Base-by-base conservation (phyloP, 768 basidiomycete species). In the Dendrothele bispora region DNA sequence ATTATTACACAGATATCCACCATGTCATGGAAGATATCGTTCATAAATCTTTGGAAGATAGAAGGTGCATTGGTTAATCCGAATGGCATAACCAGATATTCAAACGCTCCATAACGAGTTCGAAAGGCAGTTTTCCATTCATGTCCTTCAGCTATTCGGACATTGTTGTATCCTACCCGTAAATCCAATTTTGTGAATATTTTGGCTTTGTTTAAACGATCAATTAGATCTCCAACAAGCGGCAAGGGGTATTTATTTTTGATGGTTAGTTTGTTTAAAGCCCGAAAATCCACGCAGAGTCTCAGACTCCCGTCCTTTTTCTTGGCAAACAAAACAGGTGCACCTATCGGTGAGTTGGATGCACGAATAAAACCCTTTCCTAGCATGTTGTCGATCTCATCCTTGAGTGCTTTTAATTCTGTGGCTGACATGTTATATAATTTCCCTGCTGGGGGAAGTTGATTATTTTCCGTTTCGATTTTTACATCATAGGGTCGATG, bases 71-170 rank as follows among this genome's bases (percentile, higher is more conserved):
- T 71, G 37, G 55, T 59, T 5, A 67, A 41, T 0, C 70, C 67
- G 30, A 70, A 72, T 41, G 66, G 73, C 72, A 78, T 77, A 4
- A 78, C 72, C 1, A 61, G 51, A 3, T 61, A 68, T 62, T 79
- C 67, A 43, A 65, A 76, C 1, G 66, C 51, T 2, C 74, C 72
- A 15, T 52, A 52, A 15, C 65, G 59, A 0, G 64, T 70, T 1
- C 38, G 48, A 56, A 79, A 78, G 1, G 71, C 68, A 0, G 68
- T 72, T 53, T 78, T 78, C 66, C 65, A 70, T 52, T 75, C 60
- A 47, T 77, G 64, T 4, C 72, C 74, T 28, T 68, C 60, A 10
- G 61, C 61, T 20, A 78, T 68, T 3, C 69, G 55, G 20, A 78
- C 54, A 14, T 72, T 69, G 52, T 77, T 69, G 52, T 66, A 78